Evolutionary conservation across 441 rosid genomes (phyloP), one percentile per base, ranked within the genome.

Genomic region (Viola pubescens): DNA sequence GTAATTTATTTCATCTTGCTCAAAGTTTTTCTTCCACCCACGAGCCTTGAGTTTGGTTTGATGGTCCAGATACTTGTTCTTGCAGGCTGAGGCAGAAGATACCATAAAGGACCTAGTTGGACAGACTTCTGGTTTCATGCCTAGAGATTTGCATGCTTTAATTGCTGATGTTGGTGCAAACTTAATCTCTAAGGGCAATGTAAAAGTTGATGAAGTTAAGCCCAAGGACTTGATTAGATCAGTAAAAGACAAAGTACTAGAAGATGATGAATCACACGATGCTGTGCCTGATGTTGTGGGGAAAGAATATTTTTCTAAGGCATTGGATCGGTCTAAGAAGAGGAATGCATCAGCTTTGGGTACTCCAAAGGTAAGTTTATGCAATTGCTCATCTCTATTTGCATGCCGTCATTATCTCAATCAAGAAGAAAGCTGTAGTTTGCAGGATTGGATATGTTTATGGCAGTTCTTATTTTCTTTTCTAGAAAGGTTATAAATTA

Each of bases 121-220:
- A 62, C 98, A 94, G 80, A 89, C 95, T 14, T 89, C 97, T 62
- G 98, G 97, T 59, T 89, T 86, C 84, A 73, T 85, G 77, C 96
- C 97, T 39, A 84, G 92, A 59, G 98, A 94, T 76, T 69, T 94
- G 70, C 67, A 59, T 9, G 98, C 98, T 60, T 78, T 94, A 67
- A 70, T 88, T 66, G 98, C 98, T 39, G 98, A 94, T 79, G 82
- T 88, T 65, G 91, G 92, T 40, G 89, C 86, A 58, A 86, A 76
- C 79, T 70, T 89, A 68, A 65, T 83, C 63, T 60, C 69, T 34
- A 77, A 63, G 70, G 73, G 65, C 48, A 75, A 75, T 74, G 64
- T 73, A 6, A 73, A 58, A 64, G 68, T 52, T 37, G 73, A 73
- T 41, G 67, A 80, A 59, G 50, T 68, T 46, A 80, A 75, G 60